phyloP scores from a whole-genome alignment of 768 basidiomycete species.

The Neoboletus magnificus region DNA sequence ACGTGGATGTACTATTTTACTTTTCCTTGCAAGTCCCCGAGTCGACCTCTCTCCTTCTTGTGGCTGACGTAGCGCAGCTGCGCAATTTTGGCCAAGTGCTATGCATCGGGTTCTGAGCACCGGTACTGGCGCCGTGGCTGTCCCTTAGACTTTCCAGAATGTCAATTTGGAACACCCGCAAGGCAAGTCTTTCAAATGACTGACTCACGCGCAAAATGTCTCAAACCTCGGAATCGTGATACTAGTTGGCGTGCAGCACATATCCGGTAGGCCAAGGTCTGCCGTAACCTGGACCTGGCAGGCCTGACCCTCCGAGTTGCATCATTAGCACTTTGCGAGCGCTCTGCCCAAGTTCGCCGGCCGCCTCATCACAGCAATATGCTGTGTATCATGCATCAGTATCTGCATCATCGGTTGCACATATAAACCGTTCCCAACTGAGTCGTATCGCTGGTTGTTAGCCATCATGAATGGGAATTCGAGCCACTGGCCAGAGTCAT shows the following conservation, averaged over 20 bases:
- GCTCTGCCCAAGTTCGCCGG: not conserved
- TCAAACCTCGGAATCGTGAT: conserved; percentile 19
- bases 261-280: not conserved
- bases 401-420: not conserved
- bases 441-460: not conserved
- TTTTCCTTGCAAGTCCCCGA: not conserved
- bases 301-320: not conserved
- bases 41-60: not conserved
- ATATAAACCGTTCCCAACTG: conserved; percentile 13
- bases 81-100: conserved; percentile 3
- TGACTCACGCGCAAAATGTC: not conserved
- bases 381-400: conserved; percentile 15
- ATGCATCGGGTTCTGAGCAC: not conserved
- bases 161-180: not conserved
- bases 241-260: conserved; percentile 16
- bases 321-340: not conserved
- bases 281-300: not conserved
- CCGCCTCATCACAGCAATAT: conserved; percentile 21
- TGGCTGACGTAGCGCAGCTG: not conserved
- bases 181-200: not conserved
- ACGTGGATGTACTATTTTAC: not conserved
- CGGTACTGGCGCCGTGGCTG: conserved; percentile 10
- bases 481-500: conserved; percentile 5
- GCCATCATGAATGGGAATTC: conserved; percentile 16
- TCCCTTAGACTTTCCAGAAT: conserved; percentile 16